Percentiles rank a stretch among this genome's conserved stretches.
phyloP scores from a whole-genome alignment of 148 eudicot genomes.

The Rhododendron ferrugineum region DNA sequence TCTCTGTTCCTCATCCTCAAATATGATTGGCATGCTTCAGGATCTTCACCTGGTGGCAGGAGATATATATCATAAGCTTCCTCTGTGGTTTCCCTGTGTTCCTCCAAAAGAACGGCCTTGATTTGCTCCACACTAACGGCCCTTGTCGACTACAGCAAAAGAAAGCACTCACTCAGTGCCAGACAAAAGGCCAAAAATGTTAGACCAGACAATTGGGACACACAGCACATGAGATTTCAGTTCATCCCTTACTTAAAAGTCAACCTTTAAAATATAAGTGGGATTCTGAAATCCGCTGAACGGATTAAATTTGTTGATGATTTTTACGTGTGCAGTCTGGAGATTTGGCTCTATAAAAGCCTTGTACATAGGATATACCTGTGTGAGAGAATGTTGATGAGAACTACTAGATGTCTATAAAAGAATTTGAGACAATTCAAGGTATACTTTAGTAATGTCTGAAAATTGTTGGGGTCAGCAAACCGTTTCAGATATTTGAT shows the following conservation, averaged over 20 bases:
- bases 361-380: conserved; percentile 99
- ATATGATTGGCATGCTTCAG: conserved; percentile 96
- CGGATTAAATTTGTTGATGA: conserved; percentile 84
- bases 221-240: neutral
- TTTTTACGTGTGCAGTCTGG: conserved; percentile 89
- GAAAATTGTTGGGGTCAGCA: conserved; percentile 1
- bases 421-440: conserved; percentile 1
- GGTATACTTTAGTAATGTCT: neutral
- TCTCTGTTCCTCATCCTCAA: conserved; percentile 96
- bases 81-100: conserved; percentile 61
- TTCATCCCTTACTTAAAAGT: neutral
- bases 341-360: conserved; percentile 97
- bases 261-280: conserved; percentile 84
- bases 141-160: conserved; percentile 67
- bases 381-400: conserved; percentile 21
- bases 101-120: conserved; percentile 60
- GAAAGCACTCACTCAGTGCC: conserved; percentile 35
- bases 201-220: conserved; percentile 9
- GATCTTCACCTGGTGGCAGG: conserved; percentile 96
- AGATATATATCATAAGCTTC: conserved; percentile 96
- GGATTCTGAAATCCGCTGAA: conserved; percentile 95
- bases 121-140: conserved; percentile 63
- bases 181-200: conserved; percentile 20
- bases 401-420: conserved; percentile 3
- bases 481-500: conserved; percentile 96